These are phyloP conservation scores for Volvariella surrecta DNA, from an alignment of 1,284 basidiomycete species.

Conservation along the genomic window DNA sequence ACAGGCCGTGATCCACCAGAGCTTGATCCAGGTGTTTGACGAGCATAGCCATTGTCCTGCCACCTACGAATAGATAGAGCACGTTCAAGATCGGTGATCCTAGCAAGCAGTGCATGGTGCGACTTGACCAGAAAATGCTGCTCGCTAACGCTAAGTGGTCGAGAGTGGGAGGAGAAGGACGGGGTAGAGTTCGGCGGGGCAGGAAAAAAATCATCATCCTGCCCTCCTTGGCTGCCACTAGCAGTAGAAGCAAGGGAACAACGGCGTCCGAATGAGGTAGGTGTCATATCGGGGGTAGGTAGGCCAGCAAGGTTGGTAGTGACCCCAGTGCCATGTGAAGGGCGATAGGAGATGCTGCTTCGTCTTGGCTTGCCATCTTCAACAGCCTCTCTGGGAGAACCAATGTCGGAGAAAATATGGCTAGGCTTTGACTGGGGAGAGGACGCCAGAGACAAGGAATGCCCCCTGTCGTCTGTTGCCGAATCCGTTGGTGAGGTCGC, in stretches of 20 bases:
- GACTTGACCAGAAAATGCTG: slow-evolving; percentile 78
- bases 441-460: slow-evolving; percentile 17
- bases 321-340: slow-evolving; percentile 28
- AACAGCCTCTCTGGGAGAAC: too few relatives aligned
- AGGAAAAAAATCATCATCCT: slow-evolving; percentile 33
- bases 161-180: slow-evolving; percentile 20
- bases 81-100: slow-evolving; percentile 72
- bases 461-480: slow-evolving; percentile 8
- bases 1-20: slow-evolving; percentile 36
- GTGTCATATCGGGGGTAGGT: slow-evolving; percentile 68
- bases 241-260: slow-evolving; percentile 28
- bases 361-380: slow-evolving; percentile 27
- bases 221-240: slow-evolving; percentile 16
- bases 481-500: slow-evolving; percentile 13
- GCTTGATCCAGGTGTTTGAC: slow-evolving; percentile 23
- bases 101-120: slow-evolving; percentile 68
- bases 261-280: slow-evolving; percentile 36
- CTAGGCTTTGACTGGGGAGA: too few relatives aligned
- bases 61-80: slow-evolving; percentile 43
- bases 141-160: slow-evolving; percentile 57
- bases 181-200: slow-evolving; percentile 13
- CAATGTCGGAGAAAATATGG: too few relatives aligned
- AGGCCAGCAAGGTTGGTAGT: slow-evolving; percentile 35
- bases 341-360: slow-evolving; percentile 68
- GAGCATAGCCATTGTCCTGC: slow-evolving; percentile 1